Conservation (phyloP, 805 yeast species). For the Wickerhamomyces alni region DNA sequence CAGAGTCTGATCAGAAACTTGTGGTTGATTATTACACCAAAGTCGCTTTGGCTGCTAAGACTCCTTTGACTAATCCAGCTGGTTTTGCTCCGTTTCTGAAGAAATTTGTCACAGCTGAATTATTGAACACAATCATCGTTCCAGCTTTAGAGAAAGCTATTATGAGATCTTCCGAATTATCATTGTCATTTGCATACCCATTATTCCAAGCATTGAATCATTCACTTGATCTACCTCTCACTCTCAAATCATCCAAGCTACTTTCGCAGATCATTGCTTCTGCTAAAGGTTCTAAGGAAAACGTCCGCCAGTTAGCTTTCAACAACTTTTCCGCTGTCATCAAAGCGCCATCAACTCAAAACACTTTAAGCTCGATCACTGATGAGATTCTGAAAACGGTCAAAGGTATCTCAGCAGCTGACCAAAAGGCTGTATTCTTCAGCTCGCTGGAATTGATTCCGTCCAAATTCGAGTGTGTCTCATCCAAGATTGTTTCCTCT, state of each 20-base stretch:
- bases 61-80: slow-evolving; percentile 30
- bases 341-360: slow-evolving; percentile 27
- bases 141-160: slow-evolving; percentile 70
- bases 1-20: slow-evolving; percentile 20
- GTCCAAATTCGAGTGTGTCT: slow-evolving; percentile 20
- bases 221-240: slow-evolving; percentile 36
- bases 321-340: slow-evolving; percentile 26
- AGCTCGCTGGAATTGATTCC: slow-evolving; percentile 34
- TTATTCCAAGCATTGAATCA: slow-evolving; percentile 32
- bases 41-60: slow-evolving; percentile 41
- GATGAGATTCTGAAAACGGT: slow-evolving; percentile 52
- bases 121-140: slow-evolving; percentile 34
- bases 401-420: slow-evolving; percentile 56
- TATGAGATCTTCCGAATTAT: slow-evolving; percentile 71
- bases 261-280: slow-evolving; percentile 45
- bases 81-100: slow-evolving; percentile 40
- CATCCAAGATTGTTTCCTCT: slow-evolving; percentile 34
- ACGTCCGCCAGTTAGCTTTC: slow-evolving; percentile 37
- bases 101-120: slow-evolving; percentile 34
- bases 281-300: slow-evolving; percentile 65
- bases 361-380: slow-evolving; percentile 29
- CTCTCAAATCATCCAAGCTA: slow-evolving; percentile 40
- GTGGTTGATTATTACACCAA: slow-evolving; percentile 27
- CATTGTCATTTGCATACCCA: slow-evolving; percentile 51
- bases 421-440: slow-evolving; percentile 53